These are phyloP conservation scores for Wallacemonas sp. DNA, from an alignment of 208 protist genomes.

Conservation along the genomic window DNA sequence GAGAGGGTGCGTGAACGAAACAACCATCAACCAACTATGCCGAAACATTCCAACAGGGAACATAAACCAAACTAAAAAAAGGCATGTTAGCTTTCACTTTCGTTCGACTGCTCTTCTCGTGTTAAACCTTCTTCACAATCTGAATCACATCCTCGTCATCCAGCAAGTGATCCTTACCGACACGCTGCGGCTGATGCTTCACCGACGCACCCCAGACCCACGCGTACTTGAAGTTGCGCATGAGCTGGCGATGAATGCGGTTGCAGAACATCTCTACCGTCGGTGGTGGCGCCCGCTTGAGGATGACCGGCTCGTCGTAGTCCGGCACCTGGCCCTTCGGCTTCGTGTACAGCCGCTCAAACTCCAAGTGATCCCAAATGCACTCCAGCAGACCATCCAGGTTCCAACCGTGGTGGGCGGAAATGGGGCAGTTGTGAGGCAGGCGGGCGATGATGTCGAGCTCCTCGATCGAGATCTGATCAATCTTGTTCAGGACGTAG, in stretches of 20 bases:
- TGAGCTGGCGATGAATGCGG: conserved; percentile 97
- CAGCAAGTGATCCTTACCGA: conserved; percentile 97
- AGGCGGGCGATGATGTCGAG: conserved; percentile 96
- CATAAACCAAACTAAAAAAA: no score
- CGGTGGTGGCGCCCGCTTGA: conserved; percentile 81
- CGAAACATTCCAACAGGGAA: no score
- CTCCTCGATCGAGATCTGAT: conserved; percentile 98
- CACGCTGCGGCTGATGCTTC: conserved; percentile 97
- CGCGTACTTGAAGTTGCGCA: conserved; percentile 98
- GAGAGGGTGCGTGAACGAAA: no score
- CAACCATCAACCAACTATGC: conserved; percentile 8
- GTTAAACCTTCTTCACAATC: conserved; percentile 97
- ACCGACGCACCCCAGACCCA: conserved; percentile 98
- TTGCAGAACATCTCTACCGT: conserved; percentile 97
- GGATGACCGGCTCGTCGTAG: conserved; percentile 97
- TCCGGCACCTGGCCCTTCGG: conserved; percentile 97
- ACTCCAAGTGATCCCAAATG: conserved; percentile 98
- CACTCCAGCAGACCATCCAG: conserved; percentile 97
- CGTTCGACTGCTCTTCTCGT: conserved; percentile 1
- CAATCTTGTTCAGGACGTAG: conserved; percentile 99
- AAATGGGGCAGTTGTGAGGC: conserved; percentile 97
- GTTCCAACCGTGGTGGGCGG: conserved; percentile 97
- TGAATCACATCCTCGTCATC: conserved; percentile 99
- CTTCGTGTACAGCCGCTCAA: conserved; percentile 99
- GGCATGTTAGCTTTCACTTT: no score